Evolutionary conservation across 306 rosid genomes (phyloP).

Genomic region (Psophocarpus tetragonolobus): DNA sequence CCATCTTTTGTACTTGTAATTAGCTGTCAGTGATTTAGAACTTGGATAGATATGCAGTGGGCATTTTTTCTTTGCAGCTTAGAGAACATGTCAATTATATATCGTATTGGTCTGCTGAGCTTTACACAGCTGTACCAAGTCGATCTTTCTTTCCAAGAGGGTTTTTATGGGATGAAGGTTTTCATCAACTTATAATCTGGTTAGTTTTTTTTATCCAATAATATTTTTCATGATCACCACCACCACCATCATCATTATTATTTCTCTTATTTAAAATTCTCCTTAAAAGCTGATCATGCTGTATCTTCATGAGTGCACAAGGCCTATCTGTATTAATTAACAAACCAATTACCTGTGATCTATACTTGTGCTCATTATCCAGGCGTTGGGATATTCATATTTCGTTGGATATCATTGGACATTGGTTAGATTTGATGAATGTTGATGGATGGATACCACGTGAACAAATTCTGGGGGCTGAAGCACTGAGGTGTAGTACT

Average conservation of each 20-base stretch:
- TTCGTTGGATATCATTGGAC: conserved; percentile 85
- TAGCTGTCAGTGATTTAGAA: conserved; percentile 30
- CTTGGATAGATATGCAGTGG: conserved; percentile 35
- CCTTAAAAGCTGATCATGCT: neutral
- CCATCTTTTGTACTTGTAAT: conserved; percentile 20
- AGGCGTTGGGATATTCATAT: conserved; percentile 96
- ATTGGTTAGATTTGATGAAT: conserved; percentile 95
- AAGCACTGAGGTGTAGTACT: conserved; percentile 77
- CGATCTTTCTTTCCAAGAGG: conserved; percentile 97
- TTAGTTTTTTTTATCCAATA: conserved; percentile 41
- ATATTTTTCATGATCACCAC: neutral
- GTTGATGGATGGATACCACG: conserved; percentile 99
- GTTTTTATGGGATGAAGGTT: conserved; percentile 99
- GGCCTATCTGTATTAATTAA: neutral
- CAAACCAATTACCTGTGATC: conserved; percentile 9
- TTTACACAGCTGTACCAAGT: conserved; percentile 95
- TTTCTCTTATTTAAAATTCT: conserved; percentile 15
- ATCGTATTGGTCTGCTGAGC: conserved; percentile 95
- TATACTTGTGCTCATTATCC: conserved; percentile 38
- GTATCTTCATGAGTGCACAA: conserved; percentile 21
- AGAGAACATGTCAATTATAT: conserved; percentile 50
- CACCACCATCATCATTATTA: conserved; percentile 5
- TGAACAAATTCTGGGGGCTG: conserved; percentile 95
- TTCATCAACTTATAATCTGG: conserved; percentile 94
- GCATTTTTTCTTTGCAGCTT: conserved; percentile 59